Evolutionary conservation across 2,329 filamentous ascomycete species (phyloP).

Genomic region (Septoria petroselini): DNA sequence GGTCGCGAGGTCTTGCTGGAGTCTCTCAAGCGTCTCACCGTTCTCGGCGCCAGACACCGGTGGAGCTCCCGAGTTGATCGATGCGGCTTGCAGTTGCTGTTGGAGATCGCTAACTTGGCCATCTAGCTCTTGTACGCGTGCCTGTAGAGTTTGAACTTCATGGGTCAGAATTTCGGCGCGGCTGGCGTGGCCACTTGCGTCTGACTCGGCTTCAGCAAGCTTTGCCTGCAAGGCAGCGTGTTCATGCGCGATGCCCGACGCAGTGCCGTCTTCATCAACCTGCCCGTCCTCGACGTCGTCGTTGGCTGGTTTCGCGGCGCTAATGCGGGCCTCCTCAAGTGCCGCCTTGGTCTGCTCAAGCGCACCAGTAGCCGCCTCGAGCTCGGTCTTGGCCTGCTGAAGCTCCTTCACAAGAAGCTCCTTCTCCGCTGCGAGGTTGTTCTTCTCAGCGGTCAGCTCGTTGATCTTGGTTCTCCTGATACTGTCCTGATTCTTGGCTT

Average conservation of each 20-base stretch:
- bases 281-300: conserved; percentile 48
- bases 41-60: conserved; percentile 14
- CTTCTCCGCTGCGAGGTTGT: conserved; percentile 59
- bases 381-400: conserved; percentile 26
- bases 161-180: conserved; percentile 38
- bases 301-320: conserved; percentile 33
- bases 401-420: conserved; percentile 41
- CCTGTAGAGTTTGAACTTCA: conserved; percentile 53
- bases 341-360: conserved; percentile 53
- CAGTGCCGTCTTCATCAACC: conserved; percentile 38
- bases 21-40: conserved; percentile 36
- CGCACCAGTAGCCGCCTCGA: conserved; percentile 22
- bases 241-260: conserved; percentile 33
- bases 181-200: conserved; percentile 40
- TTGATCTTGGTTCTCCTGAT: conserved; percentile 50
- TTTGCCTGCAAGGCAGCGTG: conserved; percentile 39
- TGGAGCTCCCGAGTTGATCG: conserved; percentile 3
- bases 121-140: conserved; percentile 63
- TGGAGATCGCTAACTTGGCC: conserved; percentile 50
- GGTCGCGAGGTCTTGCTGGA: conserved; percentile 43
- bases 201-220: conserved; percentile 42
- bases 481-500: conserved; percentile 45
- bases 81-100: conserved; percentile 40
- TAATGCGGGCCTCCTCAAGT: conserved; percentile 59
- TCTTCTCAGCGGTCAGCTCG: conserved; percentile 41